Evolutionary conservation across 805 yeast genomes (phyloP).

Genomic region (Starmerella asiatica): DNA sequence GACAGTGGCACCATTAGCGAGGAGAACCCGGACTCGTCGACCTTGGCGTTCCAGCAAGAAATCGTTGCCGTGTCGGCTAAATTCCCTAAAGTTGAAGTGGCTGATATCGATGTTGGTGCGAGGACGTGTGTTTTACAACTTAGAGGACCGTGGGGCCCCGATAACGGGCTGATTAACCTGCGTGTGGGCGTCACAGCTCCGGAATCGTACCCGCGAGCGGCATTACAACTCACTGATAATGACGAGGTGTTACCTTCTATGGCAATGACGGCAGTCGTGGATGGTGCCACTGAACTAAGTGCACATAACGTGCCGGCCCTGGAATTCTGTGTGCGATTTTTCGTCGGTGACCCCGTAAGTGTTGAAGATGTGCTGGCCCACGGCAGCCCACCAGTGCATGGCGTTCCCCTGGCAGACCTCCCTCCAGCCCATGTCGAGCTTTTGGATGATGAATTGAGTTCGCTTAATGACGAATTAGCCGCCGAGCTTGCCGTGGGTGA

Average conservation of each 20-base stretch:
- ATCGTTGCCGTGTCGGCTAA: constrained; percentile 77
- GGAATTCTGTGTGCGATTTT: constrained; percentile 61
- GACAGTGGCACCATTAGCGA: constrained; percentile 1
- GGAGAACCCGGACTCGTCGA: too few species aligned
- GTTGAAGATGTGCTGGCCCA: constrained; percentile 14
- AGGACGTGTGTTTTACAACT: constrained; percentile 68
- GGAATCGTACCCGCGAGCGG: constrained; percentile 49
- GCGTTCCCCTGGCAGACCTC: not conserved
- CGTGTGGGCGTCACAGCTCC: constrained; percentile 65
- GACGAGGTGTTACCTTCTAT: too few species aligned
- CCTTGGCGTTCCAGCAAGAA: constrained; percentile 75
- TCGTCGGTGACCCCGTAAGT: constrained; percentile 48
- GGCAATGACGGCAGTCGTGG: not conserved
- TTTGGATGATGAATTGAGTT: not conserved
- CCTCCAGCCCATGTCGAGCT: not conserved
- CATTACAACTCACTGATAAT: constrained; percentile 47
- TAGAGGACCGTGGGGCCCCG: constrained; percentile 60
- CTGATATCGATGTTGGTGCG: constrained; percentile 73
- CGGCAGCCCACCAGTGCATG: not conserved
- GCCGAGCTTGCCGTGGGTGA: not conserved
- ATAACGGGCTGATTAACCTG: constrained; percentile 44
- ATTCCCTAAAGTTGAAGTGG: constrained; percentile 76
- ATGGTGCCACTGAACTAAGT: constrained; percentile 29
- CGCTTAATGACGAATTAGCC: not conserved
- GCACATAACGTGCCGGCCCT: constrained; percentile 52